phyloP scores from a whole-genome alignment of 257 asterid species.

The Lavandula angustifolia region DNA sequence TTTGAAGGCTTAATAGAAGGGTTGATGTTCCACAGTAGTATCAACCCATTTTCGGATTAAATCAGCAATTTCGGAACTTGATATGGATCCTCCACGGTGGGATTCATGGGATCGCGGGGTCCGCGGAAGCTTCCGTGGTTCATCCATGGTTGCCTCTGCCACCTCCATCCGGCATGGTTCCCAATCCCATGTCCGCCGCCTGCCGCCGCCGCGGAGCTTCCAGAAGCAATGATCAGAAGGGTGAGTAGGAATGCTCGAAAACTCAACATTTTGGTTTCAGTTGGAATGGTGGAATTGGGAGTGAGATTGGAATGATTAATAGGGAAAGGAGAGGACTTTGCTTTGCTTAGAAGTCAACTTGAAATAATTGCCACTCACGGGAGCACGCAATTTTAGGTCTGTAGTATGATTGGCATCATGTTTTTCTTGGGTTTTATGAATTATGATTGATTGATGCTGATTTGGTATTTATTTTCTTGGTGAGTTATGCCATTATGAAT shows the following conservation, averaged over 20 bases:
- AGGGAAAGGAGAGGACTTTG: constrained; percentile 40
- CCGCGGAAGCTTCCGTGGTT: constrained; percentile 71
- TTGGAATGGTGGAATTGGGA: constrained; percentile 14
- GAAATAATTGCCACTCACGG: constrained; percentile 36
- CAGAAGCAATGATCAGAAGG: constrained; percentile 40
- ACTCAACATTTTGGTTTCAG: constrained; percentile 34
- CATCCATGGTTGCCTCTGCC: constrained; percentile 50
- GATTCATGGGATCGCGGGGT: constrained; percentile 44
- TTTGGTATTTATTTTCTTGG: neutral
- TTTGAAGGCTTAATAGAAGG: too few species aligned
- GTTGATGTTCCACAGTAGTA: too few species aligned
- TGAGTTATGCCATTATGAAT: constrained; percentile 22
- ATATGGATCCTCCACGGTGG: constrained; percentile 39
- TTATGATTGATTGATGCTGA: too few species aligned
- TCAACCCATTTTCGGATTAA: constrained; percentile 20
- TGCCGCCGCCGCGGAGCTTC: constrained; percentile 26
- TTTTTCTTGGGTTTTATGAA: constrained; percentile 1
- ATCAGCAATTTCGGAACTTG: constrained; percentile 42
- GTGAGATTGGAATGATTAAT: constrained; percentile 23
- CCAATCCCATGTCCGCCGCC: constrained; percentile 22
- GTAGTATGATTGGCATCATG: constrained; percentile 21
- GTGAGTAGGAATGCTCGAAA: constrained; percentile 37
- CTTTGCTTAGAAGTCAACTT: constrained; percentile 51
- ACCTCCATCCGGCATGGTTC: constrained; percentile 28
- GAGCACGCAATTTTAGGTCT: neutral